phyloP scores from a whole-genome alignment of 306 rosid species.

The Prunus campanulata region DNA sequence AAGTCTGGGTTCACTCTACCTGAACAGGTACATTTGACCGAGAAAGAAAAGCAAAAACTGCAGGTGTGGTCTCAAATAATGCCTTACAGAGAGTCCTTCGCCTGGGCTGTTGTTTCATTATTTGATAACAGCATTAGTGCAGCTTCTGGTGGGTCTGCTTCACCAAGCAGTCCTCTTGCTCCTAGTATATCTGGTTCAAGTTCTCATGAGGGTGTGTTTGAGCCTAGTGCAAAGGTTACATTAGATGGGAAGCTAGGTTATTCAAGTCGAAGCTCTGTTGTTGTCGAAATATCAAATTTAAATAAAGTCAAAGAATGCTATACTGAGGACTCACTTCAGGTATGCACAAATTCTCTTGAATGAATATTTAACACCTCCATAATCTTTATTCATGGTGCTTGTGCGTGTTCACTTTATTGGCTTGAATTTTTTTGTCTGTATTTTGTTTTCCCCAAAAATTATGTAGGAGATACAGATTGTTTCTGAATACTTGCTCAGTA shows the following conservation, averaged over 20 bases:
- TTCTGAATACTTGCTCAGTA: neutral
- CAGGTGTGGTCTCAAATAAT: slow-evolving; percentile 99
- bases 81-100: slow-evolving; percentile 98
- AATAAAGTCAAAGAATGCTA: slow-evolving; percentile 93
- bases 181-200: slow-evolving; percentile 83
- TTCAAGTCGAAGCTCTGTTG: slow-evolving; percentile 83
- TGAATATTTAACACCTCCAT: neutral
- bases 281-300: slow-evolving; percentile 85
- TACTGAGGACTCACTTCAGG: slow-evolving; percentile 97
- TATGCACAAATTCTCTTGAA: slow-evolving; percentile 16
- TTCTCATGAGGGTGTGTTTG: slow-evolving; percentile 95
- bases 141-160: slow-evolving; percentile 97
- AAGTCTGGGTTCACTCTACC: slow-evolving; percentile 17
- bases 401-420: neutral
- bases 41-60: slow-evolving; percentile 96
- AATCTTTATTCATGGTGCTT: neutral
- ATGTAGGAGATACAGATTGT: neutral
- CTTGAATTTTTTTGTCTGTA: neutral
- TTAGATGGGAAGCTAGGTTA: slow-evolving; percentile 87
- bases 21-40: slow-evolving; percentile 82
- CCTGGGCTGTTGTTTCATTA: slow-evolving; percentile 94
- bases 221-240: slow-evolving; percentile 76
- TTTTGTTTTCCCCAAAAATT: neutral
- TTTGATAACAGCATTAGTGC: slow-evolving; percentile 94
- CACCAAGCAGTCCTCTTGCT: slow-evolving; percentile 99